Evolutionary conservation across 768 basidiomycete species (phyloP).

Genomic region (Lactarius pseudohatsudake): DNA sequence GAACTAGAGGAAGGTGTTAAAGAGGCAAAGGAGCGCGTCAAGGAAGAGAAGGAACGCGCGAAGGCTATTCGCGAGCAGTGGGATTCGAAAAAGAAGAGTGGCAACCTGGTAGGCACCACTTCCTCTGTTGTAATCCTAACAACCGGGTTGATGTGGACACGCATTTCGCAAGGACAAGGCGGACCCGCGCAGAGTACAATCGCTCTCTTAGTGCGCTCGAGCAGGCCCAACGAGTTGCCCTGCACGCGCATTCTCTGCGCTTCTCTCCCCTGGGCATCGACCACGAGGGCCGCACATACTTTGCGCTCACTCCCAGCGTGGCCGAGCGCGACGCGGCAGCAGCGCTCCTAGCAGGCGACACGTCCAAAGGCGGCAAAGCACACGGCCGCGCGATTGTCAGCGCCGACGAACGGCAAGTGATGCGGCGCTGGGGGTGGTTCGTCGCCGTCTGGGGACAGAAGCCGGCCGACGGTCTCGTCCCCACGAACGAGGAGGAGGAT

Average conservation of each 20-base stretch:
- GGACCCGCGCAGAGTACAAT: constrained; percentile 49
- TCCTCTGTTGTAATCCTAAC: background rate
- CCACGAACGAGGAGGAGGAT: constrained; percentile 32
- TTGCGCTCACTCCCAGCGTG: constrained; percentile 59
- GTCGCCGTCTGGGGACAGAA: constrained; percentile 70
- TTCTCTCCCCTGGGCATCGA: constrained; percentile 68
- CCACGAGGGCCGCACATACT: constrained; percentile 64
- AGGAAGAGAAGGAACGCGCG: constrained; percentile 51
- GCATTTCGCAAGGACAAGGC: constrained; percentile 42
- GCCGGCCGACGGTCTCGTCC: constrained; percentile 34
- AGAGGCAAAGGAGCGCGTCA: constrained; percentile 53
- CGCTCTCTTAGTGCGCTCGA: constrained; percentile 51
- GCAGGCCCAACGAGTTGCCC: constrained; percentile 51
- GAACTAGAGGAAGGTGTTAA: constrained; percentile 61
- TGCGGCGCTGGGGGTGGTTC: constrained; percentile 74
- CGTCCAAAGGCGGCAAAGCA: constrained; percentile 41
- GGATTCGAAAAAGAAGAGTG: constrained; percentile 40
- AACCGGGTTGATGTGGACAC: background rate
- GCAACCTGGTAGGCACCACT: constrained; percentile 16
- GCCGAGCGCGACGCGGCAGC: constrained; percentile 54
- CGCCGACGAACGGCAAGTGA: constrained; percentile 49
- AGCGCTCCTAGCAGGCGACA: constrained; percentile 35
- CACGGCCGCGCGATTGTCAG: constrained; percentile 41
- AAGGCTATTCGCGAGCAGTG: constrained; percentile 60
- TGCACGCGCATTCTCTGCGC: constrained; percentile 49